A percentile compares a stretch with the other conserved stretches of the same genome.
phyloP scores from a whole-genome alignment of 306 rosid genomes.

The Medicago ruthenica region DNA sequence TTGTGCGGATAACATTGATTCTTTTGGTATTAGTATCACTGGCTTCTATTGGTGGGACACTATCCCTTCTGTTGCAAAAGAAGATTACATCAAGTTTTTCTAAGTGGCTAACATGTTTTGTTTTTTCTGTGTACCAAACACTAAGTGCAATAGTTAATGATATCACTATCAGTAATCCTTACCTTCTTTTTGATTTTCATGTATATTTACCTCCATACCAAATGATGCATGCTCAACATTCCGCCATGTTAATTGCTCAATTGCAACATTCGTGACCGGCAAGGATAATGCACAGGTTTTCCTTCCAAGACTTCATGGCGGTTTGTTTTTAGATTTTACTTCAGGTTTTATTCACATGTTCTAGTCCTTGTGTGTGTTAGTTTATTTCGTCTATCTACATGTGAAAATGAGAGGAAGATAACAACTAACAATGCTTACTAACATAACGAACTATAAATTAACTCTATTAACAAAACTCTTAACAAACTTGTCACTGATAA shows the following conservation, averaged over 20 bases:
- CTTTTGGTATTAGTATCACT: too few relatives aligned
- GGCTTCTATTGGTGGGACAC: too few relatives aligned
- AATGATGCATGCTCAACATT: conserved; percentile 65
- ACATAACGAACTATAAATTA: neutral
- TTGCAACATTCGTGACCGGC: conserved; percentile 92
- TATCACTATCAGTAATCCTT: conserved; percentile 24
- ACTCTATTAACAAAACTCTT: too few relatives aligned
- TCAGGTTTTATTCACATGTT: neutral
- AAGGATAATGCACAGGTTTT: conserved; percentile 73
- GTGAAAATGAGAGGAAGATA: neutral
- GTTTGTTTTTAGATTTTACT: conserved; percentile 47
- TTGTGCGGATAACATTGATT: too few relatives aligned
- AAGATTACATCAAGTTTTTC: neutral
- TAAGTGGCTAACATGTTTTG: neutral
- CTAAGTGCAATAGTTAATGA: conserved; percentile 2
- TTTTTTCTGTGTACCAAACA: neutral
- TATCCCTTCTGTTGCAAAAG: too few relatives aligned
- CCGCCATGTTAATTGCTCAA: conserved; percentile 85
- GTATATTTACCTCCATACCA: conserved; percentile 33
- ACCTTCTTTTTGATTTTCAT: conserved; percentile 29
- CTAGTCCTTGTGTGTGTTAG: too few relatives aligned
- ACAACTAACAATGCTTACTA: conserved; percentile 2
- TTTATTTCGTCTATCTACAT: too few relatives aligned
- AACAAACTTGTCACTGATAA: neutral
- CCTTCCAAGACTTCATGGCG: conserved; percentile 76